Percentiles rank a stretch among this genome's conserved stretches.
Conservation (phyloP, 1,284 basidiomycete genomes). For the Ceratobasidium sp. region DNA sequence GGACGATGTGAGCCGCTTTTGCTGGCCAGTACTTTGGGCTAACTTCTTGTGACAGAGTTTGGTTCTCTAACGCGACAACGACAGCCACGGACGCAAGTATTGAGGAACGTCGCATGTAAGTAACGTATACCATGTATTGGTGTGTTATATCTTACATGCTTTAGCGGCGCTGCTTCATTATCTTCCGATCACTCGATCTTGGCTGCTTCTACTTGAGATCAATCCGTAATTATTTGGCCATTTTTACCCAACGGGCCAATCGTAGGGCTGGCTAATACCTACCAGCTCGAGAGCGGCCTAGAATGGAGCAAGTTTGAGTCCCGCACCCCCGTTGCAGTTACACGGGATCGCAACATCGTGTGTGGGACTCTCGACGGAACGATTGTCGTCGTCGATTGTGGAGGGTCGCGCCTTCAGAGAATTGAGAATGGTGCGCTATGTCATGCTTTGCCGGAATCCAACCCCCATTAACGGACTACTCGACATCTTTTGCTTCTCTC, state of each 20-base stretch:
- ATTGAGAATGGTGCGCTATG: not conserved
- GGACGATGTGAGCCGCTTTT: not conserved
- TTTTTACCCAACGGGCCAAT: not conserved
- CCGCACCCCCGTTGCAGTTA: not conserved
- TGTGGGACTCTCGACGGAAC: not conserved
- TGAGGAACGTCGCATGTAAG: too few species aligned
- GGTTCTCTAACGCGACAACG: not conserved
- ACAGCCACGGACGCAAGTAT: too few species aligned
- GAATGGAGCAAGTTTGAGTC: not conserved
- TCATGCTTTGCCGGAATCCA: not conserved
- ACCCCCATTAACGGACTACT: too few species aligned
- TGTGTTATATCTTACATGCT: too few species aligned
- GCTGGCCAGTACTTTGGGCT: not conserved
- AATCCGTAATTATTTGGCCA: not conserved
- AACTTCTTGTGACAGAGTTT: not conserved
- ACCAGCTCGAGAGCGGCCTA: not conserved
- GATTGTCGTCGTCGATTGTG: not conserved
- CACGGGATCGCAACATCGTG: not conserved
- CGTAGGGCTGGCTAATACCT: not conserved
- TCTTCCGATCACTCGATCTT: not conserved
- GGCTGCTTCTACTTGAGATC: not conserved
- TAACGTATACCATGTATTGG: too few species aligned
- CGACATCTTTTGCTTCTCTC: not conserved
- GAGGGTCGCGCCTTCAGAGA: not conserved
- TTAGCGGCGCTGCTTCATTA: not conserved